Conservation (phyloP, 2,329 filamentous ascomycete genomes). For the Fusarium bactridioides region DNA sequence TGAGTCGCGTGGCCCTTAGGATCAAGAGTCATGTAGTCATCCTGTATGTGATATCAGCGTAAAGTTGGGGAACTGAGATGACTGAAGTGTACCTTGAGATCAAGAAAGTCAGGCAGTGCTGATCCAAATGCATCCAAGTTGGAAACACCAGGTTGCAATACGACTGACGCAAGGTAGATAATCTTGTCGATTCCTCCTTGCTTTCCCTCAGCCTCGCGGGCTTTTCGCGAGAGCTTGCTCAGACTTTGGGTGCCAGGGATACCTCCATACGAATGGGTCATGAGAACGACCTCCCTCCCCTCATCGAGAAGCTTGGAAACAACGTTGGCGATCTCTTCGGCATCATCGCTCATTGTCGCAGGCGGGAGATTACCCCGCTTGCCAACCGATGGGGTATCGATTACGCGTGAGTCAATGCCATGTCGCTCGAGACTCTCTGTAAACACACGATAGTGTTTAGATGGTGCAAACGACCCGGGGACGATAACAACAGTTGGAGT, state of each 20-base stretch:
- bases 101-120: neutral
- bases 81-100: neutral
- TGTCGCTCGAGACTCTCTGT: neutral
- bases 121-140: conserved; percentile 9
- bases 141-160: neutral
- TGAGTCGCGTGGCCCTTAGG: neutral
- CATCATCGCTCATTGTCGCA: conserved; percentile 21
- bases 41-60: too few relatives aligned
- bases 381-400: conserved; percentile 14
- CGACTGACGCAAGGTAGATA: conserved; percentile 11
- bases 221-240: neutral
- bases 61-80: too few relatives aligned
- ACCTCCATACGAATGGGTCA: conserved; percentile 25
- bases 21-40: conserved; percentile 17
- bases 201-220: neutral
- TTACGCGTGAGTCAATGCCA: neutral
- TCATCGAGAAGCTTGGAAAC: neutral
- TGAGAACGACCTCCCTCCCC: neutral
- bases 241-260: conserved; percentile 20
- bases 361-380: neutral
- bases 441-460: conserved; percentile 5
- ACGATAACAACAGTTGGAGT: neutral
- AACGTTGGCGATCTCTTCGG: neutral
- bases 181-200: conserved; percentile 9
- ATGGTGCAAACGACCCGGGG: conserved; percentile 14